Conservation (phyloP, 2,329 filamentous ascomycete species). For the Huntiella savannae region DNA sequence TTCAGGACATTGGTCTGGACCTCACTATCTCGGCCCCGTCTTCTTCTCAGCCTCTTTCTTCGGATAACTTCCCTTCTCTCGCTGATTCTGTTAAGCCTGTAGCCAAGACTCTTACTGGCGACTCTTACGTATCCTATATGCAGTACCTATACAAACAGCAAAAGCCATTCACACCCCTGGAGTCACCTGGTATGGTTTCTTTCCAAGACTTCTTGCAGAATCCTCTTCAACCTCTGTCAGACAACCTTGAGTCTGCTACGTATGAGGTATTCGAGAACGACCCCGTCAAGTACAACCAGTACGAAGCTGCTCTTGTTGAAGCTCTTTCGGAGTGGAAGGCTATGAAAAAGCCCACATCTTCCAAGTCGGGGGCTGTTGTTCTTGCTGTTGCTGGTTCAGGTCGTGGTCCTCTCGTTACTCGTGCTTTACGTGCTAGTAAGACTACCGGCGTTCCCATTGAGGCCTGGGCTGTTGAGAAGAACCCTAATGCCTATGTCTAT, state of each 20-base stretch:
- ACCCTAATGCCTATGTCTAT: constrained; percentile 90
- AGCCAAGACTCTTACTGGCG: constrained; percentile 16
- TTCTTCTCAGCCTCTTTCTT: constrained; percentile 17
- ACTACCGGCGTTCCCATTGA: constrained; percentile 60
- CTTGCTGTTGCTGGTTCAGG: constrained; percentile 88
- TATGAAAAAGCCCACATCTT: constrained; percentile 55
- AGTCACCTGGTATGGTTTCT: constrained; percentile 31
- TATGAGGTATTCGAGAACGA: constrained; percentile 99
- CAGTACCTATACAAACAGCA: constrained; percentile 71
- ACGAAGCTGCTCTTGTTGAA: constrained; percentile 65
- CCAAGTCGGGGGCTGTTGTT: constrained; percentile 51
- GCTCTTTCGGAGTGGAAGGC: constrained; percentile 64
- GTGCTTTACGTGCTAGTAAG: constrained; percentile 64
- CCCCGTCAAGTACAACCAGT: constrained; percentile 93
- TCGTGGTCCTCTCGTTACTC: constrained; percentile 75
- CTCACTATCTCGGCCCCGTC: constrained; percentile 14
- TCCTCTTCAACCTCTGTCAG: constrained; percentile 79
- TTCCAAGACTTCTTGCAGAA: constrained; percentile 93
- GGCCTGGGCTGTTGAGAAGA: constrained; percentile 91
- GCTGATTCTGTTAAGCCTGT: constrained; percentile 37
- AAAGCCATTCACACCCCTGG: constrained; percentile 34
- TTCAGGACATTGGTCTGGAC: constrained; percentile 41
- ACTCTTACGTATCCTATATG: constrained; percentile 55
- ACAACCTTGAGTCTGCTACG: constrained; percentile 91
- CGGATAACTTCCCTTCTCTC: constrained; percentile 47